phyloP scores from a whole-genome alignment of 1,139 yeast genomes.

The Candida smagusa region DNA sequence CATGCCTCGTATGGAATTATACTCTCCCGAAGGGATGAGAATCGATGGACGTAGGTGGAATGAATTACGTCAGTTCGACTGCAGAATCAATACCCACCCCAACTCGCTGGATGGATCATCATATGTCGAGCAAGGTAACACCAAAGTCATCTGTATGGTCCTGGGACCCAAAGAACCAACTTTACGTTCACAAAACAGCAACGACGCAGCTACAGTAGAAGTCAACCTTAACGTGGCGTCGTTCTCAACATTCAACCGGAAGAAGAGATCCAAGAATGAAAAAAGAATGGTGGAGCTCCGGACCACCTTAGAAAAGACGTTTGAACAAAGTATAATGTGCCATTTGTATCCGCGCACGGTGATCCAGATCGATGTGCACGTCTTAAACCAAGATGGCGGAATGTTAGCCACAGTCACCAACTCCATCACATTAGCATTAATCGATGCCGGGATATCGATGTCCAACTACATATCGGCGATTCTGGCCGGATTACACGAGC shows the following conservation, averaged over 20 bases:
- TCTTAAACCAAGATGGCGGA: constrained; percentile 90
- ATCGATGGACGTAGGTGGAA: constrained; percentile 95
- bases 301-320: constrained; percentile 72
- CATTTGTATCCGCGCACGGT: constrained; percentile 80
- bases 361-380: constrained; percentile 69
- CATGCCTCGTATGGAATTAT: constrained; percentile 65
- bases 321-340: constrained; percentile 73
- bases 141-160: constrained; percentile 82
- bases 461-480: constrained; percentile 84
- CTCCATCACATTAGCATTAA: constrained; percentile 84
- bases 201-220: constrained; percentile 52
- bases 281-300: constrained; percentile 74
- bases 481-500: constrained; percentile 75
- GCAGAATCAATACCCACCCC: constrained; percentile 84
- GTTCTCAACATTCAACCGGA: constrained; percentile 75
- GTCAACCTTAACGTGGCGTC: constrained; percentile 73
- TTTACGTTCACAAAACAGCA: constrained; percentile 44
- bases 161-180: constrained; percentile 88
- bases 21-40: constrained; percentile 91
- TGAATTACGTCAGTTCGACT: constrained; percentile 78
- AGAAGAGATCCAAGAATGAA: constrained; percentile 61
- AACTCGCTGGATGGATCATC: constrained; percentile 90
- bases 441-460: constrained; percentile 96
- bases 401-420: constrained; percentile 75
- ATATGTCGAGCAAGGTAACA: constrained; percentile 87